Evolutionary conservation across 129 eudicot genomes (phyloP).

Genomic region (Apium graveolens): DNA sequence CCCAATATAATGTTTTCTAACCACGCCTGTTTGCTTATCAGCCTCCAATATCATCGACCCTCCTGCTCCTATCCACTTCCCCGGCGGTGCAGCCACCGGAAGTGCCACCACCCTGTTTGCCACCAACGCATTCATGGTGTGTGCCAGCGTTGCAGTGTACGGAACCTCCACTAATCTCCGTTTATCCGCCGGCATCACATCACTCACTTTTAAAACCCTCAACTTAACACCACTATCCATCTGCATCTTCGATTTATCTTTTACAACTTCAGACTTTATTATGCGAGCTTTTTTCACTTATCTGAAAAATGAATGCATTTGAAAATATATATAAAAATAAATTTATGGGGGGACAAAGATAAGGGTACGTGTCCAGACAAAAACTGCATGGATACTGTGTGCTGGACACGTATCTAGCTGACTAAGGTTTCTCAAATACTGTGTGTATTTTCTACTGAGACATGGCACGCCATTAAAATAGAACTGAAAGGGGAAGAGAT

Average conservation of each 20-base stretch:
- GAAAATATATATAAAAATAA: not conserved
- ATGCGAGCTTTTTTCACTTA: not conserved
- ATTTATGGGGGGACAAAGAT: not conserved
- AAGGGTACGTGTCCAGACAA: conserved; percentile 1
- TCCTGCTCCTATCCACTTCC: conserved; percentile 98
- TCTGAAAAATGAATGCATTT: not conserved
- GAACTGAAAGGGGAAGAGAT: too few relatives aligned
- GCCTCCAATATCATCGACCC: conserved; percentile 97
- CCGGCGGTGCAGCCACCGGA: conserved; percentile 99
- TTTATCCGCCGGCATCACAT: conserved; percentile 27
- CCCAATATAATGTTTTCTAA: conserved; percentile 88
- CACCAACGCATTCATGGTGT: conserved; percentile 73
- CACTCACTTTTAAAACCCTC: conserved; percentile 34
- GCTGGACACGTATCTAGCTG: conserved; percentile 1
- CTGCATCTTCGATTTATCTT: not conserved
- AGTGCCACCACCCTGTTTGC: conserved; percentile 78
- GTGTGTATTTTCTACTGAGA: not conserved
- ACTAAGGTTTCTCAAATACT: not conserved
- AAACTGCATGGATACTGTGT: not conserved
- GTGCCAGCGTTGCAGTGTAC: conserved; percentile 67
- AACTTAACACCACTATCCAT: conserved; percentile 7
- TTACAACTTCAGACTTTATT: too few relatives aligned
- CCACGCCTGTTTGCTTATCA: conserved; percentile 79
- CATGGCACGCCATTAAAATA: too few relatives aligned
- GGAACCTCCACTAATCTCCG: conserved; percentile 78